A percentile compares a stretch with the other conserved stretches of the same genome.
Conservation (phyloP, 495 filamentous ascomycete species). For the Tuber aestivum region DNA sequence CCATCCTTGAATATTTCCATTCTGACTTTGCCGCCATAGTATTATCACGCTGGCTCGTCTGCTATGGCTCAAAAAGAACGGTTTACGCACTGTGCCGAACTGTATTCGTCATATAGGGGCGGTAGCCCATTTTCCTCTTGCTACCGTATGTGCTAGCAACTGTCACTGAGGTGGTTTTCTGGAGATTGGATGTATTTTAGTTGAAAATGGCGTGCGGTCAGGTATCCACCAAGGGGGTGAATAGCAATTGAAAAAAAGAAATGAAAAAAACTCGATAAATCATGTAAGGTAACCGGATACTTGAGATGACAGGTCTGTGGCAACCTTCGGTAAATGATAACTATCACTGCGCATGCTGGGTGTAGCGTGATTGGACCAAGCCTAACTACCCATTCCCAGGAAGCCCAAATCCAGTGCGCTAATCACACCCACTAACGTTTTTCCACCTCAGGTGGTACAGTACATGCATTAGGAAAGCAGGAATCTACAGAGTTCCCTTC, state of each 20-base stretch:
- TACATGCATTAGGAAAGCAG: background rate
- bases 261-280: background rate
- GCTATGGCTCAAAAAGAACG: background rate
- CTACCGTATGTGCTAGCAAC: background rate
- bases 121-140: background rate
- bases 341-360: background rate
- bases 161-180: background rate
- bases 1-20: background rate
- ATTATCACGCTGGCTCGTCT: background rate
- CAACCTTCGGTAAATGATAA: background rate
- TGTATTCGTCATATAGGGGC: background rate
- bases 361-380: background rate
- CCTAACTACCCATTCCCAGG: background rate
- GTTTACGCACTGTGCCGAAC: background rate
- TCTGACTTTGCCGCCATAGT: background rate
- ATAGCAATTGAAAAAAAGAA: background rate
- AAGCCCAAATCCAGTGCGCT: background rate
- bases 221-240: background rate
- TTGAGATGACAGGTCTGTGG: background rate
- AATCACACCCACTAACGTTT: background rate
- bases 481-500: background rate
- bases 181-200: background rate
- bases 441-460: background rate
- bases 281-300: background rate
- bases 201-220: background rate